Evolutionary conservation across 192 early-diverging fungal species (phyloP), one percentile per base, ranked within the genome.

Genomic region (Lobulomyces angularis): DNA sequence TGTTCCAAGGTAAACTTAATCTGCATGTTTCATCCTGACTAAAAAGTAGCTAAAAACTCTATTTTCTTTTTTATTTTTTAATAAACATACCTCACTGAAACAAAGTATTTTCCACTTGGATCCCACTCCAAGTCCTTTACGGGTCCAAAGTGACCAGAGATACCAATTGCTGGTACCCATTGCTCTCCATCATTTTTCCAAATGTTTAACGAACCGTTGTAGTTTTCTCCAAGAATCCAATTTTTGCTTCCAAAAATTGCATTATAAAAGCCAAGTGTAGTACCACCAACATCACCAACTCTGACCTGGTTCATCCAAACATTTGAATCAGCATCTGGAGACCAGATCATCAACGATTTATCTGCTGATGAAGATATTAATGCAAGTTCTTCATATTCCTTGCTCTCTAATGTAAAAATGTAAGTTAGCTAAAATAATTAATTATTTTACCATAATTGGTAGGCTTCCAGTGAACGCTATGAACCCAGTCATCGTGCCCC

Each of bases 401-500:
- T 45, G 9, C 24, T 23, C 5, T 39, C 45, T 18, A 46, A 45
- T 12, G 50, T 20, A 17, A n/a, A n/a, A n/a, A n/a, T n/a, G n/a
- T 63, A 59, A 60, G 14, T 16, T 16, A 11, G 3, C 35, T 4
- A 45, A 8, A 3, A 51, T 22, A 18, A 37, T 12, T n/a, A 19
- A 19, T 4, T 6, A 22, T 31, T 8, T 16, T 55, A 50, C 62
- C 59, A 11, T 48, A 19, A 12, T 16, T 45, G 12, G 81, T 56
- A 17, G 69, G 76, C 19, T 81, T 64, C 91, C 90, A 97, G 27
- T 64, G 46, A 32, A 85, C 78, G 25, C 76, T 74, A 56, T 84
- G 80, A 16, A 95, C 86, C 90, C 90, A 93, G 45, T 89, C 90
- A 45, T 97, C 94, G 55, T 97, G 94, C 0, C 86, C 90, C 54